Conservation (phyloP, 23 red algal species). For the Gracilaria caudata region DNA sequence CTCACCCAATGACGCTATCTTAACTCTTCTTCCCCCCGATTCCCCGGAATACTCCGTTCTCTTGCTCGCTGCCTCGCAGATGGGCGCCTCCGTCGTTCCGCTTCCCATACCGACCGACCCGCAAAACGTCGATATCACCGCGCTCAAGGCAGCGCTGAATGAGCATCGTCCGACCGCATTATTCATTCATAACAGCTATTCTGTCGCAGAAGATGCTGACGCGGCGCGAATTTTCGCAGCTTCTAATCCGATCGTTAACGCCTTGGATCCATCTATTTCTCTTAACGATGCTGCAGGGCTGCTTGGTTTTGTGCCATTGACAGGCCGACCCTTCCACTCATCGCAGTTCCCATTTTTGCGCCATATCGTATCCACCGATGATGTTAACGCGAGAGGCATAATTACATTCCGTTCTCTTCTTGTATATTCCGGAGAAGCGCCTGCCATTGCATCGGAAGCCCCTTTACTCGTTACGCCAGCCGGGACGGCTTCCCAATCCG, state of each 20-base stretch:
- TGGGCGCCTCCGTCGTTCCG: slow-evolving; percentile 23
- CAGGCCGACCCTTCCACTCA: slow-evolving; percentile 48
- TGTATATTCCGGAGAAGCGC: slow-evolving; percentile 45
- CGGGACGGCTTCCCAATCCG: slow-evolving; percentile 33
- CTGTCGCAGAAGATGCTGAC: slow-evolving; percentile 17
- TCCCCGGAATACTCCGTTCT: slow-evolving; percentile 55
- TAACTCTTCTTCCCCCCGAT: slow-evolving; percentile 37
- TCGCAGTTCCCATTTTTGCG: slow-evolving; percentile 55
- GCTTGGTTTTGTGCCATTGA: slow-evolving; percentile 38
- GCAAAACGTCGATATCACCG: neutral
- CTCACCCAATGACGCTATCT: slow-evolving; percentile 10
- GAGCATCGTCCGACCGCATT: slow-evolving; percentile 43
- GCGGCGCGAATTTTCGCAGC: slow-evolving; percentile 20
- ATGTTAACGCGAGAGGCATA: slow-evolving; percentile 39
- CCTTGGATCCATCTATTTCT: slow-evolving; percentile 37
- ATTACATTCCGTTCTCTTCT: slow-evolving; percentile 65
- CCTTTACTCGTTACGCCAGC: slow-evolving; percentile 29
- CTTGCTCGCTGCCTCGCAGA: slow-evolving; percentile 45
- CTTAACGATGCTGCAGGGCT: slow-evolving; percentile 49
- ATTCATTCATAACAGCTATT: slow-evolving; percentile 11
- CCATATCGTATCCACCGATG: slow-evolving; percentile 57
- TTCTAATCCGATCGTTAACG: slow-evolving; percentile 38
- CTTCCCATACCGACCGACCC: slow-evolving; percentile 26
- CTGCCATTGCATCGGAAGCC: neutral
- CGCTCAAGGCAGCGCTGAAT: slow-evolving; percentile 28